A percentile compares a stretch with the other conserved stretches of the same genome.
Conservation (phyloP, 352 stramenopile species). For the Detonula confervacea region DNA sequence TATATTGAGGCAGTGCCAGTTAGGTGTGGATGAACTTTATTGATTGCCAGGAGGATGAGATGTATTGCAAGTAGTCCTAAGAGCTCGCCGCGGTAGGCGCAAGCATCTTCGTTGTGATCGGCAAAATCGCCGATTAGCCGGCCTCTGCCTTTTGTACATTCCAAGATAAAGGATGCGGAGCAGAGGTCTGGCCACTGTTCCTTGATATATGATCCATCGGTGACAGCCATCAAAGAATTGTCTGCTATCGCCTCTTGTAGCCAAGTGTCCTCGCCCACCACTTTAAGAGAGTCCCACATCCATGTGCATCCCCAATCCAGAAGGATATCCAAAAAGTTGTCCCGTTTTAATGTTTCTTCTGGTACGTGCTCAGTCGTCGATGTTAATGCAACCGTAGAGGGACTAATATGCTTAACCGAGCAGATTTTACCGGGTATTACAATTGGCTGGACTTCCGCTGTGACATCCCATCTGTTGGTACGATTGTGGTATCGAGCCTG, state of each 20-base stretch:
- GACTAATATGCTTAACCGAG: no score
- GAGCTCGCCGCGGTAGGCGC: constrained; percentile 7
- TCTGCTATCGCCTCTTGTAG: background rate
- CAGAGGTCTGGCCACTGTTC: constrained; percentile 2
- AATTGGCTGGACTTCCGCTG: no score
- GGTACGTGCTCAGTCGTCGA: no score
- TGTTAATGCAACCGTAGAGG: no score
- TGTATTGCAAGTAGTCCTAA: constrained; percentile 15
- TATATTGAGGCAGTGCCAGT: no score
- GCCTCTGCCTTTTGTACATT: background rate
- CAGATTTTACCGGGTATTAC: no score
- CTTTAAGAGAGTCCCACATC: constrained; percentile 15
- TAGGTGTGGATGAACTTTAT: background rate
- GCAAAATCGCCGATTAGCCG: background rate
- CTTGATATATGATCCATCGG: constrained; percentile 25
- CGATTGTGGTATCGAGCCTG: no score
- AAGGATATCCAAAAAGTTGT: background rate
- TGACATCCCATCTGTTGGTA: no score
- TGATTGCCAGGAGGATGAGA: background rate
- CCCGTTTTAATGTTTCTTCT: background rate
- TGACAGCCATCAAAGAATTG: background rate
- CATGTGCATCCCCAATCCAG: constrained; percentile 1
- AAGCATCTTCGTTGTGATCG: background rate
- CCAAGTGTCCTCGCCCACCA: background rate
- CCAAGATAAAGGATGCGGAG: constrained; percentile 11